A percentile compares a stretch with the other conserved stretches of the same genome.
Evolutionary conservation across 768 basidiomycete species (phyloP).

Genomic region (Rubroboletus satanas): DNA sequence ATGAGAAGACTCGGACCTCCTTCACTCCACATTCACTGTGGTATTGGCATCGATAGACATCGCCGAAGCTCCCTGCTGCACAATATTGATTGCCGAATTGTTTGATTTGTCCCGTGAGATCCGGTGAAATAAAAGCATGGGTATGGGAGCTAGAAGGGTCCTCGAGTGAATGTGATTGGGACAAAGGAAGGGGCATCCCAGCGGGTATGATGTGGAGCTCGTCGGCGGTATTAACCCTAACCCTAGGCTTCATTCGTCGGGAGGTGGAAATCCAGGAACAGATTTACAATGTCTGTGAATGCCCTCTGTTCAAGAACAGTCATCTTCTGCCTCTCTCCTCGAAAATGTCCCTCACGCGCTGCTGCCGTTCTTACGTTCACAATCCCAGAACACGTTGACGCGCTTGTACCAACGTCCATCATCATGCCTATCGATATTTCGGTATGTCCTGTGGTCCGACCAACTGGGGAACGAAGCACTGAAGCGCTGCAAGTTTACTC

Average conservation of each 20-base stretch:
- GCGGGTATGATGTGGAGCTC: too few species aligned
- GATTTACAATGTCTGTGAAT: constrained; percentile 5
- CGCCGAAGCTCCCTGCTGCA: constrained; percentile 1
- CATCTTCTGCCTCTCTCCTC: constrained; percentile 8
- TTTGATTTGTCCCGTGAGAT: constrained; percentile 3
- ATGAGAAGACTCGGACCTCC: not conserved
- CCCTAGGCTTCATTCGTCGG: not conserved
- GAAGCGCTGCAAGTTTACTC: constrained; percentile 50
- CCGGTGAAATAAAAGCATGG: not conserved
- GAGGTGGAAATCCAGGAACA: not conserved
- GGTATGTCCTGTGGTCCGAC: constrained; percentile 42
- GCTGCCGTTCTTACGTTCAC: constrained; percentile 75
- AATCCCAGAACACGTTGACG: constrained; percentile 72
- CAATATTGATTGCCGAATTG: not conserved
- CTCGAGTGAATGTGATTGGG: not conserved
- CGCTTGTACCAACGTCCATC: constrained; percentile 83
- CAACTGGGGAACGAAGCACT: not conserved
- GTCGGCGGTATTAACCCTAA: constrained; percentile 6
- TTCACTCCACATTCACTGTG: not conserved
- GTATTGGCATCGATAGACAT: constrained; percentile 5
- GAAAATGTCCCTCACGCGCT: constrained; percentile 54
- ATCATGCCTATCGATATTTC: constrained; percentile 85
- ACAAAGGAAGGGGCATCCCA: not conserved
- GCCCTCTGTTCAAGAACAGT: constrained; percentile 22
- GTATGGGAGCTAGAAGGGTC: not conserved